Conservation (phyloP, 192 early-diverging fungal genomes). For the Ambispora gerdemannii region DNA sequence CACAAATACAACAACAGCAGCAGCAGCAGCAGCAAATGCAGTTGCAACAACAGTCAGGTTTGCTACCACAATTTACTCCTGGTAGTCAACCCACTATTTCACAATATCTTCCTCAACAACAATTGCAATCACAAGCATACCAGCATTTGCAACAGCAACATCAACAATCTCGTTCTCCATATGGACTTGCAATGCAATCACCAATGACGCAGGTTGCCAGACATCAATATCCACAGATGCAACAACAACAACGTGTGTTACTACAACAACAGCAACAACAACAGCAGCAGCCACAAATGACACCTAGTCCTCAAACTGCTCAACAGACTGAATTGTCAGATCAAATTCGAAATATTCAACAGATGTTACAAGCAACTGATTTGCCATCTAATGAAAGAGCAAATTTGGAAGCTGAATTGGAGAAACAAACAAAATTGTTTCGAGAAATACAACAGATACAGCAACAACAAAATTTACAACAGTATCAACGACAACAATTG, state of each 20-base stretch:
- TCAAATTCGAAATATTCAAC: background rate
- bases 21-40: background rate
- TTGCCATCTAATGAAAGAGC: background rate
- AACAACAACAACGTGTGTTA: background rate
- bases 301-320: background rate
- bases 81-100: constrained; percentile 11
- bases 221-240: constrained; percentile 1
- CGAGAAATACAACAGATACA: background rate
- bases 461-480: background rate
- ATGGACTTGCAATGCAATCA: background rate
- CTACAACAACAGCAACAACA: constrained; percentile 3
- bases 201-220: background rate
- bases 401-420: background rate
- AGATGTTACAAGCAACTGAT: background rate
- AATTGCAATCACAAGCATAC: background rate
- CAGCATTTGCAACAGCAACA: background rate
- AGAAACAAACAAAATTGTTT: background rate
- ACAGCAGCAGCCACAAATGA: background rate
- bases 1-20: background rate
- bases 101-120: background rate
- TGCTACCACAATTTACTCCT: background rate
- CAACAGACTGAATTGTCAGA: background rate
- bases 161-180: background rate
- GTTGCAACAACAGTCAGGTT: background rate
- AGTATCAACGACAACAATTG: background rate